Percentiles rank a stretch among this genome's conserved stretches.
Conservation (phyloP, 257 asterid species). For the Penstemon barbatus region DNA sequence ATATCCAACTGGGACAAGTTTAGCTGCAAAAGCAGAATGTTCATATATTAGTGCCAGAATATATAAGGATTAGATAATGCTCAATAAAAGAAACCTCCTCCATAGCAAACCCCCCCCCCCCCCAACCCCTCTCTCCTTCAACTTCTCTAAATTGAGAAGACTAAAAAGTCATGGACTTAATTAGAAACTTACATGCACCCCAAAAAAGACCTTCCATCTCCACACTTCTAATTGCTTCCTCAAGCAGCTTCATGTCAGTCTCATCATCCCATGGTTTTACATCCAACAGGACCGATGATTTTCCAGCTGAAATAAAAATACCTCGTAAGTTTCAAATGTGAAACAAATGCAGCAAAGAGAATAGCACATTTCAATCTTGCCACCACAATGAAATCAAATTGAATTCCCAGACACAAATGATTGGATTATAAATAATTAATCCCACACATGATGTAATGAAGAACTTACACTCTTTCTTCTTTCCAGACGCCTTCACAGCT, state of each 20-base stretch:
- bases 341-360: not conserved
- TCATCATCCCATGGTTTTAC: conserved; percentile 98
- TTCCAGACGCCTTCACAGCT: conserved; percentile 72
- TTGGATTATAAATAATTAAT: not conserved
- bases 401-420: too few relatives aligned
- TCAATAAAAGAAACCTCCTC: not conserved
- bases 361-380: not conserved
- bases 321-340: not conserved
- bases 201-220: conserved; percentile 77
- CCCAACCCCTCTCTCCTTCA: too few relatives aligned
- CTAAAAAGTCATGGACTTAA: too few relatives aligned
- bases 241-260: conserved; percentile 93
- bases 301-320: conserved; percentile 54
- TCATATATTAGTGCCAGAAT: too few relatives aligned
- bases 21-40: conserved; percentile 42
- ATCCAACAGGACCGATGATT: conserved; percentile 61
- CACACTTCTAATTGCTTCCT: conserved; percentile 81
- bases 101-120: not conserved
- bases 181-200: conserved; percentile 75
- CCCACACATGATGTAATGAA: not conserved
- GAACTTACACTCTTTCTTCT: conserved; percentile 87
- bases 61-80: too few relatives aligned
- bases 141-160: too few relatives aligned
- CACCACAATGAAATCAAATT: not conserved
- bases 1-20: conserved; percentile 64